Evolutionary conservation across 192 early-diverging fungal species (phyloP).

Genomic region (Coemansia sp.): DNA sequence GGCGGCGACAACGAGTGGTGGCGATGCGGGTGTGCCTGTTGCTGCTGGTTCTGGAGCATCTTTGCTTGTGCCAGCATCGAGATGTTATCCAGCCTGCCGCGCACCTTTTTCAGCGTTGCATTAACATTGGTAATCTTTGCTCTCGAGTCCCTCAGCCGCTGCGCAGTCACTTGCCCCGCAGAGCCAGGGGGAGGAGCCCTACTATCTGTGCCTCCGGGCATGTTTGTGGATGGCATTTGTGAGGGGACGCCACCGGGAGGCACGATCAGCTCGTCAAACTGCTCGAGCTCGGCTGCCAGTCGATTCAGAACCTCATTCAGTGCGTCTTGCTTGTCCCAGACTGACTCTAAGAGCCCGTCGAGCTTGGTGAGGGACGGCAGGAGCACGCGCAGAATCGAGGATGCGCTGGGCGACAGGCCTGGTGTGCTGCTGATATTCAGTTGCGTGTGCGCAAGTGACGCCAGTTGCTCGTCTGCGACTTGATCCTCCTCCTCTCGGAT

Average conservation of each 20-base stretch:
- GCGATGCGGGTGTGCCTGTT: not conserved
- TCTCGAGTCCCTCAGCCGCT: conserved; percentile 29
- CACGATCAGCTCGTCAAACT: conserved; percentile 41
- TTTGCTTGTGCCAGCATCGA: conserved; percentile 52
- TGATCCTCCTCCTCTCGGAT: not conserved
- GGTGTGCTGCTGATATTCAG: not conserved
- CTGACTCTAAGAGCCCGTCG: conserved; percentile 35
- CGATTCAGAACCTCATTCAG: conserved; percentile 45
- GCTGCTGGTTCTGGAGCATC: conserved; percentile 28
- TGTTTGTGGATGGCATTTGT: not conserved
- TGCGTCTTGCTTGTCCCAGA: conserved; percentile 39
- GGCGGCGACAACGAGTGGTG: not conserved
- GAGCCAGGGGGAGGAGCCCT: not conserved
- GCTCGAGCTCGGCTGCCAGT: conserved; percentile 42
- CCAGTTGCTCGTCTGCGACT: not conserved
- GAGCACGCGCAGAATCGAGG: conserved; percentile 46
- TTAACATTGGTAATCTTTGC: conserved; percentile 33
- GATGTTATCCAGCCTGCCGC: conserved; percentile 33
- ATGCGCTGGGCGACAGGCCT: conserved; percentile 14
- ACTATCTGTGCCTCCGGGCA: not conserved
- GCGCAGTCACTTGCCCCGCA: conserved; percentile 17
- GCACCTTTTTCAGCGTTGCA: conserved; percentile 34
- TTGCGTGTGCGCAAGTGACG: not conserved
- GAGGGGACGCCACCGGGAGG: conserved; percentile 9
- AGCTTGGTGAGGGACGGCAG: conserved; percentile 40